Evolutionary conservation across 352 stramenopile species (phyloP), one percentile per base, ranked within the genome.

Genomic region (Aphanomyces stellatus): DNA sequence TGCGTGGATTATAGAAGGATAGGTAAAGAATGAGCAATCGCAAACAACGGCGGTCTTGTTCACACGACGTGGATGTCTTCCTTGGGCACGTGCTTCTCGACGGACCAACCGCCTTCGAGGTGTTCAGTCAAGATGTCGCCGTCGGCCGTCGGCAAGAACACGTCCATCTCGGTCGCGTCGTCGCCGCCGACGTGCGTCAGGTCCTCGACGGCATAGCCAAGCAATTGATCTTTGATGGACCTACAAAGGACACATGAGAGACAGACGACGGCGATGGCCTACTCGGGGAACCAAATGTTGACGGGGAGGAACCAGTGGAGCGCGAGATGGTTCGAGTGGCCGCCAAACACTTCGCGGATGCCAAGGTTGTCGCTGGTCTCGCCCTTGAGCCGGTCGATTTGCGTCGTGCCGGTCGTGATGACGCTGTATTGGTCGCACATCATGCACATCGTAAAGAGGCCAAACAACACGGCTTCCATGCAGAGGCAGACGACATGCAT

Each of bases 381-480:
- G 28, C 93, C 96, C 74, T 99, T 98, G 33, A 99, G 72, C 27
- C 96, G 88, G 77, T 99, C 96, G 79, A 99, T 99, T 71, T 98
- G 92, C 33, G 96, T 98, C 68, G 96, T 88, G 72, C 96, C 96
- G 0, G 92, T 98, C 22, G 80, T 89, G 41, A 99, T 96, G 35
- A 98, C 94, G 74, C 91, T 96, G 77, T 93, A 98, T 82, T 99
- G 97, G 79, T 99, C 97, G 74, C 91, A 95, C 83, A 98, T 96
- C 93, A 99, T 99, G 76, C 96, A 99, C 66, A 97, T 80, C 33
- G 96, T 99, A 77, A 99, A 99, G 41, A 99, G 80, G 3, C 96
- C 97, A 74, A 99, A 99, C 19, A 99, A 79, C 40, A 98, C 76
- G 28, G 85, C 78, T 67, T 96, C 88, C 7, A 96, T 76, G 34